Conservation (phyloP, 345 rosid genomes). For the Eucalyptus melliodora region DNA sequence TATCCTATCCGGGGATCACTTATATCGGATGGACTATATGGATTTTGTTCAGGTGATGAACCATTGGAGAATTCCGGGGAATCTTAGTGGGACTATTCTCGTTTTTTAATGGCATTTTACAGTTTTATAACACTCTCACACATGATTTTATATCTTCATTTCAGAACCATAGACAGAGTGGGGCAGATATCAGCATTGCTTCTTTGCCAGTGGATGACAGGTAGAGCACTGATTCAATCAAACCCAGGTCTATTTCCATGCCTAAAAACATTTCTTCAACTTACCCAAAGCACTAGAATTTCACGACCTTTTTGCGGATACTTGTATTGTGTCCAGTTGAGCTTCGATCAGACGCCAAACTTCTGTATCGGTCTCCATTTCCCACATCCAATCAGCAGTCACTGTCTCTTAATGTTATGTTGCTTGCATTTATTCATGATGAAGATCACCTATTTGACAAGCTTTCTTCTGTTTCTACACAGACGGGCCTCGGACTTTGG, state of each 20-base stretch:
- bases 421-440: background rate
- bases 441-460: background rate
- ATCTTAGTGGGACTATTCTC: background rate
- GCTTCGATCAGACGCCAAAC: background rate
- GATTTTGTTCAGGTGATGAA: constrained; percentile 76
- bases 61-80: background rate
- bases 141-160: background rate
- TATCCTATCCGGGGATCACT: constrained; percentile 90
- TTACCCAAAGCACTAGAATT: background rate
- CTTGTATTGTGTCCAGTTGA: background rate
- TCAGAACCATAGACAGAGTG: constrained; percentile 87
- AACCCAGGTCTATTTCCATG: background rate
- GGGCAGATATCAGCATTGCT: constrained; percentile 88
- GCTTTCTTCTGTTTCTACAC: constrained; percentile 9
- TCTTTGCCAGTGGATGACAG: constrained; percentile 73
- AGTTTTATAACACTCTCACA: background rate
- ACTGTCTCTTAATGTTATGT: background rate
- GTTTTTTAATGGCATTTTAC: background rate
- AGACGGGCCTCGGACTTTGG: constrained; percentile 99
- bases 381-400: background rate
- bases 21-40: constrained; percentile 92
- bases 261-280: background rate
- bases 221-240: constrained; percentile 13
- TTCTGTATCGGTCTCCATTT: background rate
- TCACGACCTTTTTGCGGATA: background rate